Evolutionary conservation across 2,329 filamentous ascomycete genomes (phyloP), one percentile per base, ranked within the genome.

Genomic region (Talaromyces sp.): DNA sequence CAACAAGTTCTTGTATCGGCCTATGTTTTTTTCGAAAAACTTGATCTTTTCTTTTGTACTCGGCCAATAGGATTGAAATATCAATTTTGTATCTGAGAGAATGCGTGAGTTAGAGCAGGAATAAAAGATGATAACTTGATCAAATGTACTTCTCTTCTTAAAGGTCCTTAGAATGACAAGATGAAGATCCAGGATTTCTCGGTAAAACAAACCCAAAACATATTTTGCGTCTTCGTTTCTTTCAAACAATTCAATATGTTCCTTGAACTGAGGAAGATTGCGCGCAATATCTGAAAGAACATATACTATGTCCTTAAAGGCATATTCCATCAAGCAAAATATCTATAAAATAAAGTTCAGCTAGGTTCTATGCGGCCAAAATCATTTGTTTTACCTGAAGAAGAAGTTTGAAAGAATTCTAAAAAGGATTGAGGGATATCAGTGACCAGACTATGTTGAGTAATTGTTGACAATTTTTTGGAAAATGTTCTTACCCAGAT

Each of bases 71-170:
- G 49, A 52, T 24, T 52, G 49, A 52, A 52, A 52, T 52, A 52
- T 52, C 49, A 52, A 52, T 52, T 52, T 52, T 52, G 49, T 52
- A 52, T 52, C 49, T 52, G 49, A 52, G 49, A 52, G 21, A 52
- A 52, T 52, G 49, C 49, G 49, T 52, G 29, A 24, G 49, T 52
- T 52, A 52, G 49, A 52, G 49, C 49, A 52, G 49, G 49, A 52
- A 52, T 52, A 52, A 52, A 52, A 52, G 49, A 29, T 52, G 49
- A 52, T 52, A 27, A 52, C 49, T 27, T 52, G 49, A 52, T 52
- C 49, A 52, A 52, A 52, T 24, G 49, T 52, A 52, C 49, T 52
- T 52, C 29, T 52, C 49, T 52, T 52, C 49, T 52, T 52, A 52
- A 24, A 52, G 27, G 49, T 52, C 49, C 49, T 52, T 52, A 52